Base-by-base conservation (phyloP, 2,329 filamentous ascomycete species). In the Colletotrichum incanum region DNA sequence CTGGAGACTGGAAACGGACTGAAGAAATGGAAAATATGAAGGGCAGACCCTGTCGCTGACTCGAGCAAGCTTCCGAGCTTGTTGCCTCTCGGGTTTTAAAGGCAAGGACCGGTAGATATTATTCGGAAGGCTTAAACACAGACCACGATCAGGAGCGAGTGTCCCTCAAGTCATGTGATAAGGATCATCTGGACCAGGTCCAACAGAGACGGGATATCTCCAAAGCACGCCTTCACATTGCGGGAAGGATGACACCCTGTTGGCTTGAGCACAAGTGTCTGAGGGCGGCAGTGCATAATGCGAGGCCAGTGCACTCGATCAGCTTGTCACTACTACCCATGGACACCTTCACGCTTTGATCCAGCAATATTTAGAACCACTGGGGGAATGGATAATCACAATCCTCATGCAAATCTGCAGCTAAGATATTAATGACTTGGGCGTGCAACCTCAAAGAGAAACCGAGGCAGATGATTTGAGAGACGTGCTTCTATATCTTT, bases 31-130 rank as follows among this genome's bases (percentile, higher is more conserved):
- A 5, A n/a, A 50, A 31, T 37, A 49, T 41, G 3, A 26, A 59
- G 31, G 54, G 16, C 28, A 37, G 39, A 39, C 39, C 65, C 47
- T 60, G 66, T n/a, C 12, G 20, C 31, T 65, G 65, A 49, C 70
- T 60, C 31, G 31, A 65, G 39, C 54, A 72, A 72, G 47, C 54
- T 72, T 49, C 55, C 6, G 45, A 64, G 59, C 45, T 59, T 60
- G 54, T 41, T 23, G 20, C 37, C 18, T 49, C 50, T 14, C 16
- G 23, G 66, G 26, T 28, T 64, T 55, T 47, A 55, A 59, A 59
- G 50, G 34, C 23, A 64, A 23, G 31, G n/a, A 18, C 50, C 2
- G 37, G 37, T 9, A 45, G 8, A 5, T 41, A 58, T 37, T 58
- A 58, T 28, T 18, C 18, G 8, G 65, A 43, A 47, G 20, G 26